phyloP scores from a whole-genome alignment of 2,329 filamentous ascomycete species.

The Arthrobotrys megalospora region DNA sequence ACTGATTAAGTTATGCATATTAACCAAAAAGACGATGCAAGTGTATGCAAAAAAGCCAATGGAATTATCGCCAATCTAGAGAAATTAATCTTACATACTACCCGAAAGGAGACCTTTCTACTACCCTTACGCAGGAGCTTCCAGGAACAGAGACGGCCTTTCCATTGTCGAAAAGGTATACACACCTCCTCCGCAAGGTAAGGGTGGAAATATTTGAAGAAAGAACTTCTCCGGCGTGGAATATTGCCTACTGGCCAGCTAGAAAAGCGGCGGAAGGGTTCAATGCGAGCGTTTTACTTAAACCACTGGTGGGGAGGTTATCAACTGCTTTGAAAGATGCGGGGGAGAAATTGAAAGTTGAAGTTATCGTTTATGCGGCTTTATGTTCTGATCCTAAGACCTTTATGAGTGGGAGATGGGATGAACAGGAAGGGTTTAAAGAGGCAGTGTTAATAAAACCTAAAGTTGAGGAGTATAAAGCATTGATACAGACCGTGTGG shows the following conservation, averaged over 20 bases:
- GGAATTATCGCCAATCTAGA: neutral
- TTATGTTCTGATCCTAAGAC: neutral
- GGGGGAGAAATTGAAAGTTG: neutral
- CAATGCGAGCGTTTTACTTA: neutral
- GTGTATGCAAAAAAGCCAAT: too few species aligned
- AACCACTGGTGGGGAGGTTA: neutral
- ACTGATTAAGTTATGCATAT: too few species aligned
- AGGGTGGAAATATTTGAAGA: neutral
- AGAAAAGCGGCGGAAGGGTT: neutral
- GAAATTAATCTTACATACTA: neutral
- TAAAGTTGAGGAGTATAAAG: neutral
- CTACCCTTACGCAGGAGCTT: too few species aligned
- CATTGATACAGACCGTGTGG: neutral
- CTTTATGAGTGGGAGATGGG: neutral
- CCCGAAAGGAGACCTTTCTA: neutral
- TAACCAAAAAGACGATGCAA: too few species aligned
- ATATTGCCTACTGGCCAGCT: neutral
- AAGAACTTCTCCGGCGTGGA: neutral
- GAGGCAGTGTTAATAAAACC: neutral
- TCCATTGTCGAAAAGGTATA: neutral
- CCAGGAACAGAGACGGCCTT: too few species aligned
- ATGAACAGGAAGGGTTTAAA: neutral
- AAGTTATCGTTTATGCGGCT: neutral
- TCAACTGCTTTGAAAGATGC: too few species aligned
- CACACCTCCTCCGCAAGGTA: neutral